Conservation (phyloP, 116 monocot genomes). For the Phalaenopsis hybrid region DNA sequence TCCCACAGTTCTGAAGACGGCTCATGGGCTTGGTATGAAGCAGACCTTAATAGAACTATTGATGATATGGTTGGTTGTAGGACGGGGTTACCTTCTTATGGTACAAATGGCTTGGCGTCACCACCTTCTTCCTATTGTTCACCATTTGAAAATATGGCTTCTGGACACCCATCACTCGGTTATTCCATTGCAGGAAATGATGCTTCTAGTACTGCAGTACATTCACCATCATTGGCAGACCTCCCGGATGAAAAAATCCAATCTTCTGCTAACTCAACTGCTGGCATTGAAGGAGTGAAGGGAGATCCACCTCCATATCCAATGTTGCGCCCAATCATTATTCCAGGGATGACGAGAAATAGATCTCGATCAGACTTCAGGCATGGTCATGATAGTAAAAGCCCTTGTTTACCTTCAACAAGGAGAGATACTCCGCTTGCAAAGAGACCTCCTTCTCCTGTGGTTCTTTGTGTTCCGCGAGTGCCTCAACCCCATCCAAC, state of each 20-base stretch:
- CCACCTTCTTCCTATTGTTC: constrained; percentile 59
- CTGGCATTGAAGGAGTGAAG: constrained; percentile 51
- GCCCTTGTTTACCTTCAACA: constrained; percentile 72
- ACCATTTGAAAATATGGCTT: constrained; percentile 54
- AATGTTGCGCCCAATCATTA: constrained; percentile 81
- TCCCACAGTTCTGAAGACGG: constrained; percentile 97
- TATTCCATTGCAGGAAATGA: constrained; percentile 55
- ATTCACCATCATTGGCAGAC: constrained; percentile 38
- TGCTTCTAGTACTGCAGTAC: constrained; percentile 22
- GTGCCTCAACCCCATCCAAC: constrained; percentile 77
- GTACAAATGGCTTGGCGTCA: constrained; percentile 50
- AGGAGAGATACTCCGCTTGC: constrained; percentile 58
- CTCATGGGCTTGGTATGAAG: constrained; percentile 95
- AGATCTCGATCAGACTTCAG: constrained; percentile 85
- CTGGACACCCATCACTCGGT: constrained; percentile 42
- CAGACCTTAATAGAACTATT: constrained; percentile 83
- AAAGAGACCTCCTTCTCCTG: constrained; percentile 90
- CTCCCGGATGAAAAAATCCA: constrained; percentile 39
- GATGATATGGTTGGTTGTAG: constrained; percentile 90
- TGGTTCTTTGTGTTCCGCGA: constrained; percentile 93
- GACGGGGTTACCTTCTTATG: constrained; percentile 48
- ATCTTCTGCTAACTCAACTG: constrained; percentile 30
- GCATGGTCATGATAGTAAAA: constrained; percentile 52
- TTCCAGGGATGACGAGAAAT: constrained; percentile 69
- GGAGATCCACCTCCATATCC: constrained; percentile 75